A percentile compares a stretch with the other conserved stretches of the same genome.
Conservation (phyloP, 2,329 filamentous ascomycete species). For the Colletotrichum liaoningense region DNA sequence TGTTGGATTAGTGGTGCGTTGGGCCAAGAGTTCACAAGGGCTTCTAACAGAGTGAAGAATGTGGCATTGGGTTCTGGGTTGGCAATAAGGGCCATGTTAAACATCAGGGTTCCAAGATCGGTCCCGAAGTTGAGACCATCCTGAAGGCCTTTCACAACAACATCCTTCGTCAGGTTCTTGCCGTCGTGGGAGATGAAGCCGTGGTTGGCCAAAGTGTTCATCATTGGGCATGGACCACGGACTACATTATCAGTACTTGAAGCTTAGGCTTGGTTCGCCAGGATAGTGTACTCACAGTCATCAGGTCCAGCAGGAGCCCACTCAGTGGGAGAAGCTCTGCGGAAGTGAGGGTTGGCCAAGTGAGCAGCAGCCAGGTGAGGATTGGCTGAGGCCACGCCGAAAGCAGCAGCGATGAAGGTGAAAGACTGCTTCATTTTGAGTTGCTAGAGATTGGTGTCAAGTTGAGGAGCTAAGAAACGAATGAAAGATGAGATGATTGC, state of each 20-base stretch:
- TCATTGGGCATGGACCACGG: conserved; percentile 60
- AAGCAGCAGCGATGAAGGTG: not conserved
- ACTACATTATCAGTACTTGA: conserved; percentile 38
- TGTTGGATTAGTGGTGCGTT: not conserved
- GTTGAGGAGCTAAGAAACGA: not conserved
- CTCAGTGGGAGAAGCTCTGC: not conserved
- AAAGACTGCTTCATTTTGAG: conserved; percentile 15
- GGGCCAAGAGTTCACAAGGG: no score
- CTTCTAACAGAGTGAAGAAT: conserved; percentile 48
- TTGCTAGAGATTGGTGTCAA: not conserved
- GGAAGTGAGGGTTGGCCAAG: conserved; percentile 1
- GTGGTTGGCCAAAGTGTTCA: conserved; percentile 65
- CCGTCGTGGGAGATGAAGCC: conserved; percentile 60
- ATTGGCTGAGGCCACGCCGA: not conserved
- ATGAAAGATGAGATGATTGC: conserved; percentile 5
- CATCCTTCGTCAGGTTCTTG: conserved; percentile 51
- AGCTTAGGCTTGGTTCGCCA: accelerated
- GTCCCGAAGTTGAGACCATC: conserved; percentile 56
- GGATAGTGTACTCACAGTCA: not conserved
- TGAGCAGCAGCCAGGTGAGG: conserved; percentile 8
- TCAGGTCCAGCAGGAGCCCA: conserved; percentile 18
- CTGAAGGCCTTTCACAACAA: conserved; percentile 50
- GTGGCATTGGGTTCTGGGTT: conserved; percentile 58
- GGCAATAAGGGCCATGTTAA: conserved; percentile 52
- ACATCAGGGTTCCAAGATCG: conserved; percentile 53